Evolutionary conservation across 2,329 filamentous ascomycete species (phyloP), one percentile per base, ranked within the genome.

Genomic region (Sporothrix humicola): DNA sequence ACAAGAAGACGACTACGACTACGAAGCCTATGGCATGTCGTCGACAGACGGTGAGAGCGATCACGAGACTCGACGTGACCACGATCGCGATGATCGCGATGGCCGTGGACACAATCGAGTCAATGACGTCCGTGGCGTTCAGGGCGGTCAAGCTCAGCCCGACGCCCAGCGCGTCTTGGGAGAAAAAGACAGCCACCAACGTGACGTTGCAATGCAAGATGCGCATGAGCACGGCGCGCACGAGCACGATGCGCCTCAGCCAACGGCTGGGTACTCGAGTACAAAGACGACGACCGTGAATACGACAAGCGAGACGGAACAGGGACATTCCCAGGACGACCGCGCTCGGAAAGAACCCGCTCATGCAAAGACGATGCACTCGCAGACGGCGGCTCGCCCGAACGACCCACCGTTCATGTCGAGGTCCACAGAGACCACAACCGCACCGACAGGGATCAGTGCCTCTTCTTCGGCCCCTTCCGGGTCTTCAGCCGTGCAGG

Each of bases 121-220:
- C 17, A 42, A 65, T 20, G 63, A 48, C 63, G 63, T 12, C 42
- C 17, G 44, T 46, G 63, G 44, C 42, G 63, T 48, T 12, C 56
- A 59, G 20, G 56, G 10, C 12, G 63, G n/a, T 15, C 46, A 54
- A 3, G 7, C 31, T 5, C 31, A 31, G 31, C 31, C 3, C 31
- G 31, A 31, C 31, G 31, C 31, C 31, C 31, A 37, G 31, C 31
- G 31, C 31, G 31, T 3, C 31, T 37, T 37, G 31, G 31, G 31
- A 37, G 31, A 37, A 7, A 5, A 5, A 5, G 26, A 10, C 26
- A 26, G 48, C 48, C 23, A 69, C 52, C 13, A 37, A 44, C 68
- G 68, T 10, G 68, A 69, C 48, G 48, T 69, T 69, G 66, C 48
- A 56, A 69, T 69, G 66, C 26, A 69, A 48, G 66, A 69, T 54